Conservation (phyloP, 805 yeast genomes). For the Schwanniomyces polymorphus region DNA sequence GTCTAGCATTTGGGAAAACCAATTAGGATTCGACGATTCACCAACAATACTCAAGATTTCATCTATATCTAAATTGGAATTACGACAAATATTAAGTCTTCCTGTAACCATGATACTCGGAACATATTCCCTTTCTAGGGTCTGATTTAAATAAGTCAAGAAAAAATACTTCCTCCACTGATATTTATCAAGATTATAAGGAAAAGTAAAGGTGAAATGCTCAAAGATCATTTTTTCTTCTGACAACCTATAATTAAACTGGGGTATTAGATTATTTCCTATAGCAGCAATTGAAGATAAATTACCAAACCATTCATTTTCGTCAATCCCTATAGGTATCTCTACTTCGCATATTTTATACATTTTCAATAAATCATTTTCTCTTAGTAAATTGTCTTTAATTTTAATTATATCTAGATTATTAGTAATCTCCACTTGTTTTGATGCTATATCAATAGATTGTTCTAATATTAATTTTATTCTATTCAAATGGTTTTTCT, state of each 20-base stretch:
- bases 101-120: slow-evolving; percentile 1
- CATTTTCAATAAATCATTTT: not conserved
- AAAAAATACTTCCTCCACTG: slow-evolving; percentile 25
- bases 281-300: not conserved
- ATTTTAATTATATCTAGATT: slow-evolving; percentile 1
- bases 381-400: slow-evolving; percentile 3
- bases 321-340: slow-evolving; percentile 1
- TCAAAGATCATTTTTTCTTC: slow-evolving; percentile 5
- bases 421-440: slow-evolving; percentile 10
- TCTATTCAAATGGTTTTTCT: slow-evolving; percentile 15
- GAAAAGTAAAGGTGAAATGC: slow-evolving; percentile 3
- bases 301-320: slow-evolving; percentile 1
- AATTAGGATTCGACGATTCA: not conserved
- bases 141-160: not conserved
- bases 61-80: slow-evolving; percentile 1
- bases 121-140: not conserved
- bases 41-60: not conserved
- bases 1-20: not conserved
- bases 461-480: slow-evolving; percentile 11
- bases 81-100: not conserved
- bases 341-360: not conserved
- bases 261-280: not conserved
- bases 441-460: slow-evolving; percentile 13
- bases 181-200: slow-evolving; percentile 7
- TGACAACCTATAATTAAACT: not conserved